Percentiles rank a stretch among this genome's conserved stretches.
These are phyloP conservation scores for Suillus subalutaceus DNA, from an alignment of 768 basidiomycete species.

Conservation along the genomic window DNA sequence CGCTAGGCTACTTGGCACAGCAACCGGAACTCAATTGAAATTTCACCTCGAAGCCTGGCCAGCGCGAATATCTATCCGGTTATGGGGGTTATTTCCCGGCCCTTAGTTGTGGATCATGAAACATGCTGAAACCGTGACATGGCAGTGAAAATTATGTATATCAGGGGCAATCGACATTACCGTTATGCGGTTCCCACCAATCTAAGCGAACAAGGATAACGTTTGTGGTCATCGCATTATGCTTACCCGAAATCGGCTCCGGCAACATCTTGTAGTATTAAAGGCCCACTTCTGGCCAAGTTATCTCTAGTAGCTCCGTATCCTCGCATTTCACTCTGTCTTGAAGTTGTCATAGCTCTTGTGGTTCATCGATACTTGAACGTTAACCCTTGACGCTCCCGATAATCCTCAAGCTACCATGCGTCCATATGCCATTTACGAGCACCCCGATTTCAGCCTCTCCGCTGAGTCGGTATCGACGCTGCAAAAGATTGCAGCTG, in stretches of 20 bases:
- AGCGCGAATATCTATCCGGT: background rate
- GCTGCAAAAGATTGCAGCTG: slow-evolving; percentile 28
- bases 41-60: background rate
- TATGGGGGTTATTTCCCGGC: slow-evolving; percentile 4
- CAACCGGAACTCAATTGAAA: background rate
- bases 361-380: background rate
- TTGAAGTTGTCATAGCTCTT: slow-evolving; percentile 3
- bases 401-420: slow-evolving; percentile 17
- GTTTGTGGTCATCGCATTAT: slow-evolving; percentile 1
- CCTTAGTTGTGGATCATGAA: background rate
- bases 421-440: slow-evolving; percentile 36
- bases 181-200: background rate
- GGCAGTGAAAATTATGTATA: slow-evolving; percentile 3
- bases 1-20: background rate
- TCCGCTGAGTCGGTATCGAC: slow-evolving; percentile 27
- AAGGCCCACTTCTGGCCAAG: background rate
- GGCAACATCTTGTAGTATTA: background rate
- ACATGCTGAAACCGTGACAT: background rate
- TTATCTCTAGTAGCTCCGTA: background rate
- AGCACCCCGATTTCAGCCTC: slow-evolving; percentile 33
- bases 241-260: slow-evolving; percentile 4
- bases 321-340: background rate
- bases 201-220: slow-evolving; percentile 8
- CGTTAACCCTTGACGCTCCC: background rate
- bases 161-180: background rate